Conservation (phyloP, 148 eudicot species). For the Rhododendron ovatum region DNA sequence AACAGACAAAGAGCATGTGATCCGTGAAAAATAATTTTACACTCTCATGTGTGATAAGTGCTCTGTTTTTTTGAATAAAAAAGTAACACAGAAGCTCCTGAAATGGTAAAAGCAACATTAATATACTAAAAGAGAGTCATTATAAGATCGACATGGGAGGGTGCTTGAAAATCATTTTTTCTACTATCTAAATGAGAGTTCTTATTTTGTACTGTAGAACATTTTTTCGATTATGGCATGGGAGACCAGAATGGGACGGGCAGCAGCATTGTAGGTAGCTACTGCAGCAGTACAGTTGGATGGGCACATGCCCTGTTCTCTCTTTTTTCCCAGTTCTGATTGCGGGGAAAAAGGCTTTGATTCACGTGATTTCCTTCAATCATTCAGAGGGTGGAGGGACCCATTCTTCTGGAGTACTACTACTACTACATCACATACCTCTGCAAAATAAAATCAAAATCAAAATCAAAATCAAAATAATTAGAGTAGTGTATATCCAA, state of each 20-base stretch:
- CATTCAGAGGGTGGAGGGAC: not conserved
- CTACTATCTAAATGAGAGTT: too few species aligned
- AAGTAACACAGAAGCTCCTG: too few species aligned
- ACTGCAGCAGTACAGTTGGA: not conserved
- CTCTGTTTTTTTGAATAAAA: too few species aligned
- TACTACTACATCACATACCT: not conserved
- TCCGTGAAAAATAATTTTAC: too few species aligned
- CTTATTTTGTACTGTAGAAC: too few species aligned
- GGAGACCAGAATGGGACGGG: not conserved
- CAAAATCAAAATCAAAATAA: not conserved
- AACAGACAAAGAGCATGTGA: not conserved
- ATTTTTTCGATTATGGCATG: not conserved
- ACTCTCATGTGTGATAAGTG: too few species aligned
- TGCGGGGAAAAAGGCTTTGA: not conserved
- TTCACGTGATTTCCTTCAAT: slow-evolving; percentile 8
- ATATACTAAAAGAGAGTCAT: too few species aligned
- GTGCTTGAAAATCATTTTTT: too few species aligned
- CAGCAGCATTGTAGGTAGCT: not conserved
- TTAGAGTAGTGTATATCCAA: not conserved
- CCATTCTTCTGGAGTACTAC: not conserved
- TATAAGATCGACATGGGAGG: too few species aligned
- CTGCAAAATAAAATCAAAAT: too few species aligned
- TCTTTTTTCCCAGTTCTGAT: not conserved
- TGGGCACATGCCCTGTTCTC: not conserved
- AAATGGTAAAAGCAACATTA: too few species aligned